phyloP scores from a whole-genome alignment of 441 rosid species.

The Gossypium davidsonii region DNA sequence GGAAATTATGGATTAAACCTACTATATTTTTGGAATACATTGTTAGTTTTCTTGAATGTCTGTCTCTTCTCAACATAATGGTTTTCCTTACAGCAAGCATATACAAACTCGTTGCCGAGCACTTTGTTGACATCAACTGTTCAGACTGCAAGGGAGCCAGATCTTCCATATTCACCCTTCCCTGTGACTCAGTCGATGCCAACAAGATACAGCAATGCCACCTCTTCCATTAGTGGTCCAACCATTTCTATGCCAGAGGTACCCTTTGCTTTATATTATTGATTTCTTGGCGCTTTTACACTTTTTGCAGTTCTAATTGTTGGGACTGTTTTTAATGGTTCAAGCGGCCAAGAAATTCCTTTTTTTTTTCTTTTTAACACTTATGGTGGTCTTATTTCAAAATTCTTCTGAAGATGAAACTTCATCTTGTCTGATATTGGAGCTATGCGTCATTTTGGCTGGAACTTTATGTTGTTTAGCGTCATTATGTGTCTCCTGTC shows the following conservation, averaged over 20 bases:
- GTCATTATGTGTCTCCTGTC: not conserved
- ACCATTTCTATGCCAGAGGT: conserved; percentile 85
- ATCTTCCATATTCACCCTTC: conserved; percentile 76
- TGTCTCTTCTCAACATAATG: not conserved
- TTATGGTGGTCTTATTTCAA: not conserved
- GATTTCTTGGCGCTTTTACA: not conserved
- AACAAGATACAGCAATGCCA: conserved; percentile 52
- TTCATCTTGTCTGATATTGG: not conserved
- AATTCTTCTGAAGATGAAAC: not conserved
- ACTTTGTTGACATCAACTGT: conserved; percentile 60
- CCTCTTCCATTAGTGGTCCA: conserved; percentile 67
- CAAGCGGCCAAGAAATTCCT: not conserved
- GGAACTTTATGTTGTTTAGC: not conserved
- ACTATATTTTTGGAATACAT: not conserved
- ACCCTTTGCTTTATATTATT: conserved; percentile 7
- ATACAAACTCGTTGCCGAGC: conserved; percentile 65
- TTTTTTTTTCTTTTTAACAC: not conserved
- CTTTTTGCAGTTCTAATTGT: not conserved
- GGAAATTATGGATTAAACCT: not conserved
- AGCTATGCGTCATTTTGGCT: not conserved
- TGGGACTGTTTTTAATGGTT: not conserved
- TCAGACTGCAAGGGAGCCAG: conserved; percentile 74
- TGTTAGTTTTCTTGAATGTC: conserved; percentile 14
- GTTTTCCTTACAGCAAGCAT: conserved; percentile 45
- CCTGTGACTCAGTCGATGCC: conserved; percentile 63